Conservation (phyloP, 116 monocot genomes). For the Phalaenopsis hybrid region DNA sequence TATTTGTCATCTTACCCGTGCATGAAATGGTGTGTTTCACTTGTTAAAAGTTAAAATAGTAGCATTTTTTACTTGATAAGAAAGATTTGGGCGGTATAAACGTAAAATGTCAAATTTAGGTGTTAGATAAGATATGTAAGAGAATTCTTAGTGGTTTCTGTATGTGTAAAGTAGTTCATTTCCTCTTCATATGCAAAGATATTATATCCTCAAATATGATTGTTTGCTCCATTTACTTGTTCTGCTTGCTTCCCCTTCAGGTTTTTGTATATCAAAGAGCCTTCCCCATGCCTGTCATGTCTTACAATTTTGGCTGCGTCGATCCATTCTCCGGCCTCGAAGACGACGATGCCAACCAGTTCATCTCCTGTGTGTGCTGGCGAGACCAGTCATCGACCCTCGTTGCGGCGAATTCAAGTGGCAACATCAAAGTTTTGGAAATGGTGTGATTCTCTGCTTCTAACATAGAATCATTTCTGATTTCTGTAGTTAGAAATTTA, state of each 20-base stretch:
- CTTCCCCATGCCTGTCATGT: slow-evolving; percentile 77
- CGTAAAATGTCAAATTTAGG: no score
- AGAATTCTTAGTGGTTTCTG: not conserved
- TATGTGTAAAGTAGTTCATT: not conserved
- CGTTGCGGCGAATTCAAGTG: slow-evolving; percentile 81
- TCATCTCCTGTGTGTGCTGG: slow-evolving; percentile 90
- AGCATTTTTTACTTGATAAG: no score
- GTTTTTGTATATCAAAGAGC: slow-evolving; percentile 86
- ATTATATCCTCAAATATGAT: no score
- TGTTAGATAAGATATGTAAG: no score
- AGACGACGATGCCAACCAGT: slow-evolving; percentile 48
- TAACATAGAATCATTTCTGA: not conserved
- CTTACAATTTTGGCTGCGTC: slow-evolving; percentile 57
- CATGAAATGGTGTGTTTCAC: no score
- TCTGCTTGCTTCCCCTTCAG: slow-evolving; percentile 18
- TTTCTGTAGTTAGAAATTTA: not conserved
- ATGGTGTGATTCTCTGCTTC: slow-evolving; percentile 39
- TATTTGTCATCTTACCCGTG: no score
- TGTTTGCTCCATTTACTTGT: not conserved
- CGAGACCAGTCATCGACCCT: slow-evolving; percentile 57
- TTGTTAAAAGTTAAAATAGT: no score
- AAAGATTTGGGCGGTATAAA: no score
- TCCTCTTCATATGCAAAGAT: no score
- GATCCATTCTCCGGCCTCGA: slow-evolving; percentile 46
- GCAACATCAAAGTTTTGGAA: slow-evolving; percentile 78